Evolutionary conservation across 768 basidiomycete species (phyloP), one percentile per base, ranked within the genome.

Genomic region (Suillus americanus): DNA sequence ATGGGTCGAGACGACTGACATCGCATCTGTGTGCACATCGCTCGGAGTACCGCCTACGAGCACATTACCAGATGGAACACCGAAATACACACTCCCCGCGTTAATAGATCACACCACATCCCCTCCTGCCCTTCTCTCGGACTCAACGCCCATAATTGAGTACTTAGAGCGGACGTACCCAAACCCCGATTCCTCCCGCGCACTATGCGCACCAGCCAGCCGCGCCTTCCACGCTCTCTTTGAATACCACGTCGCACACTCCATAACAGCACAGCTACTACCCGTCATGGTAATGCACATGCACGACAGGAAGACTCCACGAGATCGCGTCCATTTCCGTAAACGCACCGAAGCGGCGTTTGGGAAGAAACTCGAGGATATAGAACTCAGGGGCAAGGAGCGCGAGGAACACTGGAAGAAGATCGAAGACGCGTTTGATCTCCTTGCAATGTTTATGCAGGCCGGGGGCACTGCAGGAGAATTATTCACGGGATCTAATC

Each of bases 91-190:
- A 8, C 70, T 78, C 13, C 78, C 78, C 45, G 75, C 75, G 20
- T 70, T 78, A 9, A 54, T 70, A 30, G 67, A 69, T 66, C 38
- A 70, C 33, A 63, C 66, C 18, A 60, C 65, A 55, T 62, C 69
- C 3, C 56, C 65, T 20, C 70, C 72, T 35, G 64, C 73, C 12
- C 63, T 68, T 23, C 48, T 79, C 4, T 73, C 77, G 5, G 78
- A 80, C 63, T 79, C 78, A 3, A 71, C 70, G 10, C 72, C 72
- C 16, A 80, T 80, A 51, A 68, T 78, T 18, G 73, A 75, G 53
- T 79, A 80, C 64, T 74, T 80, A 45, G 79, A 80, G 43, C 68
- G 61, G n/a, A 71, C 68, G 10, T 73, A 70, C 53, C 67, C 65
- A 28, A 53, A 63, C 35, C 65, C 66, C 16, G 72, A 72, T 10